Base-by-base conservation (phyloP, 2,329 filamentous ascomycete species). In the Calonectria montana region DNA sequence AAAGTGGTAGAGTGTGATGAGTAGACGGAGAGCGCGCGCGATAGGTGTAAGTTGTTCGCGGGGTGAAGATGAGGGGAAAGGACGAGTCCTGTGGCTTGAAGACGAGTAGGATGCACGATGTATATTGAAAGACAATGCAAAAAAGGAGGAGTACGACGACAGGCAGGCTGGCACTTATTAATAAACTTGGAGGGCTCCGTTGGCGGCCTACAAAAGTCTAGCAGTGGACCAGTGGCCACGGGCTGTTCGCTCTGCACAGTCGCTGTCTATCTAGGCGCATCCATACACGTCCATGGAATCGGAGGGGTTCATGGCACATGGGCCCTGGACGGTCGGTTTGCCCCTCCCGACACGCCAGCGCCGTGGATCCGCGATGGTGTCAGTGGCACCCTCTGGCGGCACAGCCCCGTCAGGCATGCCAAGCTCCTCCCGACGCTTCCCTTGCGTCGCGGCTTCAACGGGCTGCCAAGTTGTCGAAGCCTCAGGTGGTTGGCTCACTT, bases 341-440 rank as follows among this genome's bases (percentile, higher is more conserved):
- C 63, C 47, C 45, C 47, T 55, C 63, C 16, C 23, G 45, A 39
- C 62, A 50, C 62, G 62, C 62, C 63, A 53, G 29, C 53, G 25
- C 8, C 65, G 53, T 67, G 53, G 65, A 67, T 65, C 43, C 31
- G 53, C 31, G 43, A 66, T 66, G 55, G 55, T 66, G 68, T 66
- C 68, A 71, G 55, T 67, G 35, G 62, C 62, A 71, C 47, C 47
- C 66, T 41, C 45, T 25, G 29, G 21, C 13, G 47, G 57, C 67
- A 68, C 57, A 68, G 65, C 65, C 65, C 35, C 35, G 31, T 64
- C 53, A 29, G 48, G 65, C 45, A 65, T 41, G 67, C 61, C 67
- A 65, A 69, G 67, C 61, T 35, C 13, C 13, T 43, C 65, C 45
- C 55, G 48, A 43, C 53, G 57, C 35, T 53, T 41, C 57, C 41